phyloP scores from a whole-genome alignment of 768 basidiomycete species.

The Boletus rubropictus region DNA sequence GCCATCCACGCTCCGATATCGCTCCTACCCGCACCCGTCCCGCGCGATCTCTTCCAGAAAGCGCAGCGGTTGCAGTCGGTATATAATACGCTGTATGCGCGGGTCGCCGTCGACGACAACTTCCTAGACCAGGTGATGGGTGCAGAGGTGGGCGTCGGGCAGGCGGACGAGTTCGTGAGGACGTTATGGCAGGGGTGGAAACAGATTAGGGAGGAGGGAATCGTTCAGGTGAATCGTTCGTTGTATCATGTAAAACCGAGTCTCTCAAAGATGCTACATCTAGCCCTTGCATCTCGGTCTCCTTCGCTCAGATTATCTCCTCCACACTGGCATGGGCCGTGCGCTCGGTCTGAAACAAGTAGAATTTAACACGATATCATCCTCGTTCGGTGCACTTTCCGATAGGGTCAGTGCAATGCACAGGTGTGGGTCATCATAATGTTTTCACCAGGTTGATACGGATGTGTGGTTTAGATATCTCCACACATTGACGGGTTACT shows the following conservation, averaged over 20 bases:
- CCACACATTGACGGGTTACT: slow-evolving; percentile 60
- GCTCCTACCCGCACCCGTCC: slow-evolving; percentile 83
- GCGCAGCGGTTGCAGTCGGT: slow-evolving; percentile 63
- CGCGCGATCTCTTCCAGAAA: slow-evolving; percentile 59
- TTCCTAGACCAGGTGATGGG: slow-evolving; percentile 88
- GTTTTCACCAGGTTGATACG: background rate
- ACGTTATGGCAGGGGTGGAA: slow-evolving; percentile 87
- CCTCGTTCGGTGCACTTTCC: slow-evolving; percentile 81
- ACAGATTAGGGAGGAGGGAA: slow-evolving; percentile 56
- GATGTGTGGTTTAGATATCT: slow-evolving; percentile 54
- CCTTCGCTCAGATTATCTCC: slow-evolving; percentile 91
- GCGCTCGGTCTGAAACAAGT: slow-evolving; percentile 74
- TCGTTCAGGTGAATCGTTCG: slow-evolving; percentile 42
- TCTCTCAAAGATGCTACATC: slow-evolving; percentile 3
- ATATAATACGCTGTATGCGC: slow-evolving; percentile 84
- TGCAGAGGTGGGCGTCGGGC: slow-evolving; percentile 64
- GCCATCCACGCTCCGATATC: slow-evolving; percentile 89
- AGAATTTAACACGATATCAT: slow-evolving; percentile 96
- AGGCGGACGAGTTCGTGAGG: slow-evolving; percentile 83
- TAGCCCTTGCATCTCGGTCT: slow-evolving; percentile 84
- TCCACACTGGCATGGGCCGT: slow-evolving; percentile 49
- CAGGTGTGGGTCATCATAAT: slow-evolving; percentile 49
- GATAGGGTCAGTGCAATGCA: slow-evolving; percentile 67
- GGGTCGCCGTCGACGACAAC: slow-evolving; percentile 68
- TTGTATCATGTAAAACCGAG: background rate